Evolutionary conservation across 192 early-diverging fungal genomes (phyloP), one percentile per base, ranked within the genome.

Genomic region (Podila minutissima): DNA sequence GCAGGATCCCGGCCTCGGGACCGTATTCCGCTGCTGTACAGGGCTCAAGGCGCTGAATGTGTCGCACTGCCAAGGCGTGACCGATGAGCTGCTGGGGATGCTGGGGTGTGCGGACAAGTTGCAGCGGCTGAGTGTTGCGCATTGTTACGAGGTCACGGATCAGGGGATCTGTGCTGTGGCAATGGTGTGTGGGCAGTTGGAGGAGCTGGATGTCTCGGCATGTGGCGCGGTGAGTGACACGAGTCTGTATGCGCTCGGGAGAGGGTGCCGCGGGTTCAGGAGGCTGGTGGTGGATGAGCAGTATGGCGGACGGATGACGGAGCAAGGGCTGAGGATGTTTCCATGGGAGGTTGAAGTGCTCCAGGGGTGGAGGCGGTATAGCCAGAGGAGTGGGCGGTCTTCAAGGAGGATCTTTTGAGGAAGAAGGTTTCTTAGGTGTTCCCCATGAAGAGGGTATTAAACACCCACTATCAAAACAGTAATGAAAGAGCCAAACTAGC

Each of bases 151-250:
- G 1, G 46, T 73, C 33, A 73, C 71, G 8, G 69, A 81, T 46
- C 37, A 46, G 1, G 77, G 77, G 0, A 20, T 81, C 11, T 28
- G 15, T 4, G 3, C 22, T 4, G 13, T 73, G 19, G 57, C 71
- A 19, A 3, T 17, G 22, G 6, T 8, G n/a, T 73, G 71, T 50
- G 55, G 57, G 0, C 29, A 66, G 5, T 48, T 81, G 1, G 32
- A 33, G 9, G 57, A 55, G 15, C 62, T 81, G 4, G 77, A 81
- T 66, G 69, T 81, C 57, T 59, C 70, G 2, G 77, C 28, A 9
- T 20, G 72, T 10, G 20, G 41, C 8, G 29, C 38, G 4, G 67
- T 81, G 0, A 66, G 66, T 1, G 70, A 81, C n/a, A 37, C 35
- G 32, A 55, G 62, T 0, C 48, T 81, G 19, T 24, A 59, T 20